A percentile compares a stretch with the other conserved stretches of the same genome.
Evolutionary conservation across 768 basidiomycete species (phyloP).

Genomic region (Mycena rosella): DNA sequence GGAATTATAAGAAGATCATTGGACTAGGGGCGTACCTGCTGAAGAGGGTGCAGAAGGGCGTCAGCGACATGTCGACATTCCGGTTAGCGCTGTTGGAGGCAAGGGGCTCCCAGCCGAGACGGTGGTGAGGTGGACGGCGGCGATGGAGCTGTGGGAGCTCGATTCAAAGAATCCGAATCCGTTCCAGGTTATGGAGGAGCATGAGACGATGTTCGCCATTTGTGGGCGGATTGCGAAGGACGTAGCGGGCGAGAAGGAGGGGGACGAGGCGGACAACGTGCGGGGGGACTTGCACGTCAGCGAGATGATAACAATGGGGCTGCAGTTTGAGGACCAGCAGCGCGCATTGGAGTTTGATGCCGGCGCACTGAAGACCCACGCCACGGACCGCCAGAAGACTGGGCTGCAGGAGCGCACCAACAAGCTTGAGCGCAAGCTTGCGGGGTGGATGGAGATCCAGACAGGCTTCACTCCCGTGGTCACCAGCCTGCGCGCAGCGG

Average conservation of each 20-base stretch:
- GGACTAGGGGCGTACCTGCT: too few species aligned
- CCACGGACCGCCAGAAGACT: too few species aligned
- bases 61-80: too few species aligned
- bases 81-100: too few species aligned
- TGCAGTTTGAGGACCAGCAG: constrained; percentile 21
- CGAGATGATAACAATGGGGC: constrained; percentile 9
- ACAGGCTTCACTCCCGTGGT: too few species aligned
- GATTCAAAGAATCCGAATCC: not conserved
- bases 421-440: too few species aligned
- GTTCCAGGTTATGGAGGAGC: constrained; percentile 1
- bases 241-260: not conserved
- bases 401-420: too few species aligned
- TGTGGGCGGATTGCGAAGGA: not conserved
- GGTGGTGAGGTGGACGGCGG: not conserved
- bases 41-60: too few species aligned
- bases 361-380: not conserved
- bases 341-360: not conserved
- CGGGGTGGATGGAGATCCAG: too few species aligned
- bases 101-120: not conserved
- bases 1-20: too few species aligned
- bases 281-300: not conserved
- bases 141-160: constrained; percentile 10
- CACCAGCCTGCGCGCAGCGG: too few species aligned
- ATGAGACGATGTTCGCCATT: not conserved
- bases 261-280: not conserved